Evolutionary conservation across 306 rosid species (phyloP), one percentile per base, ranked within the genome.

Genomic region (Canavalia gladiata): DNA sequence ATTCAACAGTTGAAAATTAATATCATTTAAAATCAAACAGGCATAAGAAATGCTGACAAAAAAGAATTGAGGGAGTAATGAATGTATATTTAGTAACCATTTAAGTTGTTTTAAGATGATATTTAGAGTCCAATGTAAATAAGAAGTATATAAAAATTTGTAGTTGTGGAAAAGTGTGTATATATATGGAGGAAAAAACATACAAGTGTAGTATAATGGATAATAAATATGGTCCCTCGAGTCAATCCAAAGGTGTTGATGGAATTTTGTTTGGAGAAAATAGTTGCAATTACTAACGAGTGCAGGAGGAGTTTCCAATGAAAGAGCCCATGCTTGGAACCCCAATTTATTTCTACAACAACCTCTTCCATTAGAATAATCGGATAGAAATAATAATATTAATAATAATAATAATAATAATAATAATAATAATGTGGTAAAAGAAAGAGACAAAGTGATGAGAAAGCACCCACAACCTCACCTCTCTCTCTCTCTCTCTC

Each of bases 181-280:
- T 55, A 52, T n/a, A 7, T 37, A 6, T 55, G 47, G 65, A 79
- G 65, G 31, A 64, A 35, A 0, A 1, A 25, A 68, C 39, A 81
- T 42, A 79, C 33, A 25, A 9, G 29, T 52, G 72, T 64, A 31
- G 2, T 28, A 63, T 9, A 73, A 49, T 37, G 54, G 74, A 70
- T 63, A 88, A 80, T 88, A 91, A 92, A 90, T 91, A 90, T 74
- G 87, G 62, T 86, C 97, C 98, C 97, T 93, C 97, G 97, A 91
- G 95, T 95, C 96, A 95, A 95, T 90, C 97, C 98, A 95, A 91
- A 77, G 0, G 7, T 7, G 25, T 71, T 49, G 29, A 81, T 72
- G 25, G 79, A 68, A 72, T 66, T 80, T 80, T 80, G 50, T 65
- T 86, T 81, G 86, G 75, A 81, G 47, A 87, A 86, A 88, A 89